phyloP scores from a whole-genome alignment of 176 grass and related monocot genomes.

The Rhipidocladum racemiflorum region DNA sequence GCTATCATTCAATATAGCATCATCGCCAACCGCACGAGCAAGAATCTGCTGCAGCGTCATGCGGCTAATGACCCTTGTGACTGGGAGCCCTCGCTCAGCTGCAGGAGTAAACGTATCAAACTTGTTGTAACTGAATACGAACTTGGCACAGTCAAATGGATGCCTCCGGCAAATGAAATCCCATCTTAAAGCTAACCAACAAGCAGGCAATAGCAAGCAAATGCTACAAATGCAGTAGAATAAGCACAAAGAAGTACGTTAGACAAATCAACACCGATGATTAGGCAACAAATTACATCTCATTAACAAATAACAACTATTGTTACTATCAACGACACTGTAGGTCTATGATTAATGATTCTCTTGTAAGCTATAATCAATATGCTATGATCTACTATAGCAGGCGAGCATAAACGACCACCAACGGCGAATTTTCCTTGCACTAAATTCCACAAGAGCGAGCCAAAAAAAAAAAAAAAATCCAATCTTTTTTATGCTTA shows the following conservation, averaged over 20 bases:
- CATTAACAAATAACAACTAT: not conserved
- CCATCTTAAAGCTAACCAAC: not conserved
- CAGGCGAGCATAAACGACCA: not conserved
- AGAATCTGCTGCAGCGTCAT: conserved; percentile 95
- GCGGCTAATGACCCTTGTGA: conserved; percentile 97
- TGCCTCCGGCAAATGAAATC: conserved; percentile 12
- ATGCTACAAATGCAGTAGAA: not conserved
- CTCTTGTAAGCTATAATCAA: not conserved
- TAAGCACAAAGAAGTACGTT: not conserved
- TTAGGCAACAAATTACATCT: not conserved
- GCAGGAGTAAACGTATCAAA: conserved; percentile 98
- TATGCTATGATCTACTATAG: not conserved
- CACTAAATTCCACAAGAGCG: not conserved
- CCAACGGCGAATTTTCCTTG: not conserved
- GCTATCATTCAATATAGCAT: conserved; percentile 76
- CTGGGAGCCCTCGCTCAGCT: conserved; percentile 77
- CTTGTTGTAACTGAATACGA: conserved; percentile 89
- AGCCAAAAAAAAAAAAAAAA: not conserved
- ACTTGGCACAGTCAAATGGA: conserved; percentile 47
- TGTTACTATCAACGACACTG: not conserved
- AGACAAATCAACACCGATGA: not conserved
- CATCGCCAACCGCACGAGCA: conserved; percentile 62
- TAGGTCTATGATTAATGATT: not conserved
- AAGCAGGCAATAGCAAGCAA: not conserved
- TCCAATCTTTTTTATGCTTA: not conserved